A percentile compares a stretch with the other conserved stretches of the same genome.
phyloP scores from a whole-genome alignment of 306 rosid species.

The Lathyrus oleraceus region DNA sequence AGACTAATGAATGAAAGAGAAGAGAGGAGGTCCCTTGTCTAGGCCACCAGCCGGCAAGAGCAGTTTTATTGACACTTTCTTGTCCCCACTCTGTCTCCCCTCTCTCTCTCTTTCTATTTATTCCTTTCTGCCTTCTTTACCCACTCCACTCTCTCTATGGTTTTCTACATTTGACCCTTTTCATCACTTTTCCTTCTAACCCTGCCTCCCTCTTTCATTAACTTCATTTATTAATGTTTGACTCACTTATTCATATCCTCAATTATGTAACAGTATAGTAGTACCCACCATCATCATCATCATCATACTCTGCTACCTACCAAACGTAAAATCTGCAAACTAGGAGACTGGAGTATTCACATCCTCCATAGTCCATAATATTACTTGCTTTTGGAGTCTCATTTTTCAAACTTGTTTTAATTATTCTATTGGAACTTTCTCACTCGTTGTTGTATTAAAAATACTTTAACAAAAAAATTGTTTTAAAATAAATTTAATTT shows the following conservation, averaged over 20 bases:
- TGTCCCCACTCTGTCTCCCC: constrained; percentile 55
- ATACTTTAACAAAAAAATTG: too few species aligned
- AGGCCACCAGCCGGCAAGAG: constrained; percentile 60
- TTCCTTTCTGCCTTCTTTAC: neutral
- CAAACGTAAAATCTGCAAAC: neutral
- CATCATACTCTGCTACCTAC: neutral
- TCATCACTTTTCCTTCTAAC: neutral
- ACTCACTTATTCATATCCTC: constrained; percentile 24
- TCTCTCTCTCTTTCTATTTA: constrained; percentile 17
- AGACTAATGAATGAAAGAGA: neutral
- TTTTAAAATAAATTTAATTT: too few species aligned
- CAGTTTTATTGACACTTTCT: constrained; percentile 54
- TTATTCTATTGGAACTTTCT: too few species aligned
- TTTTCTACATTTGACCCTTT: neutral
- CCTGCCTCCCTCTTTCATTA: neutral
- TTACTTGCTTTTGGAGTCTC: too few species aligned
- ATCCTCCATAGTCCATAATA: too few species aligned
- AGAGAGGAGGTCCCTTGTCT: constrained; percentile 36
- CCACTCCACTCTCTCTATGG: constrained; percentile 18
- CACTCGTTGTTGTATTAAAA: too few species aligned
- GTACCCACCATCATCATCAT: neutral
- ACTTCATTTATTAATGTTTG: constrained; percentile 27
- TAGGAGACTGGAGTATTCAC: too few species aligned
- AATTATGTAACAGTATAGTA: neutral
- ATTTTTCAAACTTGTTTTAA: too few species aligned